Percentiles rank a stretch among this genome's conserved stretches.
phyloP scores from a whole-genome alignment of 2,329 filamentous ascomycete species.

The Aspergillus neotritici region DNA sequence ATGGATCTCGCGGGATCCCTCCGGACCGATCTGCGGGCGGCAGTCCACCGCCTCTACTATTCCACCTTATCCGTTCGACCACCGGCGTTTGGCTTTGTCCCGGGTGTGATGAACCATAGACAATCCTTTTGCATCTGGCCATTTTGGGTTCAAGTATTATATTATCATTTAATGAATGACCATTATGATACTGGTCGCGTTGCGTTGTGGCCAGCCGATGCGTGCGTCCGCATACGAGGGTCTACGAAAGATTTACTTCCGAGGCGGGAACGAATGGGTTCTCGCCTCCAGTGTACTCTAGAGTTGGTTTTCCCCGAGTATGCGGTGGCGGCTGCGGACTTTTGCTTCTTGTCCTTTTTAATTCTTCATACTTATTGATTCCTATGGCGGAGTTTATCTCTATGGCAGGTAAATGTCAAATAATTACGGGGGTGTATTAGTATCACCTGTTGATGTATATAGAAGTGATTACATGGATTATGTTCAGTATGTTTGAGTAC shows the following conservation, averaged over 20 bases:
- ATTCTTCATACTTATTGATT: neutral
- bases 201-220: slow-evolving; percentile 19
- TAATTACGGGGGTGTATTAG: neutral
- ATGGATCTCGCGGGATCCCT: neutral
- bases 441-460: slow-evolving; percentile 1
- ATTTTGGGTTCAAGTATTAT: slow-evolving; percentile 12
- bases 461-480: too few relatives aligned
- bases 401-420: too few relatives aligned
- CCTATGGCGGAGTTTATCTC: neutral
- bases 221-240: slow-evolving; percentile 13
- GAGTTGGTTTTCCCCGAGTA: slow-evolving; percentile 3
- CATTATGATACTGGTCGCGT: slow-evolving; percentile 23
- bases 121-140: too few relatives aligned
- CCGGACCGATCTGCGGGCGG: neutral
- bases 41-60: neutral
- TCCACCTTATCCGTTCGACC: too few relatives aligned
- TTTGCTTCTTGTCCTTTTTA: neutral
- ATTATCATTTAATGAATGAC: slow-evolving; percentile 25
- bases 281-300: slow-evolving; percentile 9
- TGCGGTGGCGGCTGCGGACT: neutral
- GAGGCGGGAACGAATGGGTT: slow-evolving; percentile 5
- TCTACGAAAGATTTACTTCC: slow-evolving; percentile 12
- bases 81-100: too few relatives aligned
- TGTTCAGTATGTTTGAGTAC: too few relatives aligned
- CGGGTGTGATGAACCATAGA: too few relatives aligned